Percentiles rank a stretch among this genome's conserved stretches.
phyloP scores from a whole-genome alignment of 306 rosid species.

The Heteromeles arbutifolia region DNA sequence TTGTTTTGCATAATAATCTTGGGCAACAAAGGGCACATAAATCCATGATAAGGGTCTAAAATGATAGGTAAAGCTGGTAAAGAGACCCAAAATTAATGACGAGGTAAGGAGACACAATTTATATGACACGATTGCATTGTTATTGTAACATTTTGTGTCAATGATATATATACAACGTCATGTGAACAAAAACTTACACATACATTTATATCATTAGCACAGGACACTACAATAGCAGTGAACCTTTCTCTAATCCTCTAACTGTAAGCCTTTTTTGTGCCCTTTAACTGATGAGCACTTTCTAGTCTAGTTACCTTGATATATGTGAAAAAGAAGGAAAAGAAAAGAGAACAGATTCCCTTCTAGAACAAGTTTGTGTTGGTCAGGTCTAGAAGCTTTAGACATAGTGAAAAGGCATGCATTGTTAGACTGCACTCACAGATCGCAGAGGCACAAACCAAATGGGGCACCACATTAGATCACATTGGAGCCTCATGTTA shows the following conservation, averaged over 20 bases:
- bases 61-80: neutral
- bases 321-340: too few species aligned
- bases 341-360: neutral
- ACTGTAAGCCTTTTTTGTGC: neutral
- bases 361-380: neutral
- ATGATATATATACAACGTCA: too few species aligned
- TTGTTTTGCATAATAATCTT: neutral
- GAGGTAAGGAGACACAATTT: neutral
- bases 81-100: neutral
- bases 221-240: neutral
- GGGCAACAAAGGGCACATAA: neutral
- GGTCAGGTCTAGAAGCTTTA: neutral
- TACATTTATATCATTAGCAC: too few species aligned
- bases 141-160: too few species aligned
- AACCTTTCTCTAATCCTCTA: neutral
- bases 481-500: neutral
- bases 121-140: too few species aligned
- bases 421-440: neutral
- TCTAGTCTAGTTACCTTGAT: neutral
- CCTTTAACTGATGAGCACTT: neutral
- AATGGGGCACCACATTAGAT: slow-evolving; percentile 1
- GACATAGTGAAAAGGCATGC: neutral
- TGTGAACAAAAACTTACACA: neutral
- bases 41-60: neutral
- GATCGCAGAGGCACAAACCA: neutral